phyloP scores from a whole-genome alignment of 2,329 filamentous ascomycete genomes.

The Fonsecaea pedrosoi region DNA sequence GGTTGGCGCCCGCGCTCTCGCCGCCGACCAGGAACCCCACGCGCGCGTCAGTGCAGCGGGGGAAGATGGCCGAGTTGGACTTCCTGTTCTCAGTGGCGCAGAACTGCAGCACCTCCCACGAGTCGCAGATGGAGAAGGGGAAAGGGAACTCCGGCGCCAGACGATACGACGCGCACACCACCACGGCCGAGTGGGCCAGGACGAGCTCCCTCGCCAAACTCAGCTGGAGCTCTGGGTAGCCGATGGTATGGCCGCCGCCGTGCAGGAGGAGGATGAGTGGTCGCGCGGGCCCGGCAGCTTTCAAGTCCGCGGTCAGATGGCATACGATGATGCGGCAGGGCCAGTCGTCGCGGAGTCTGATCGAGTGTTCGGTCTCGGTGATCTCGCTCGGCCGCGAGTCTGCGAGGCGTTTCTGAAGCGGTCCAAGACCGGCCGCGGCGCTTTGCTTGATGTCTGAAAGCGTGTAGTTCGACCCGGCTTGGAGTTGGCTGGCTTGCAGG shows the following conservation, averaged over 20 bases:
- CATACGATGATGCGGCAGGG: slow-evolving; percentile 28
- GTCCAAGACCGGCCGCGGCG: slow-evolving; percentile 7
- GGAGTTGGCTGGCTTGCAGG: slow-evolving; percentile 19
- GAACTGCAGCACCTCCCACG: slow-evolving; percentile 57
- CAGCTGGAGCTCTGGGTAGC: slow-evolving; percentile 38
- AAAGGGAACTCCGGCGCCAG: slow-evolving; percentile 58
- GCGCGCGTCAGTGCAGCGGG: slow-evolving; percentile 49
- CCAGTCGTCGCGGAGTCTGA: slow-evolving; percentile 28
- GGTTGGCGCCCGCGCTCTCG: slow-evolving; percentile 55
- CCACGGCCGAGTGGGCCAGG: slow-evolving; percentile 37
- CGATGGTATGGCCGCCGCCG: slow-evolving; percentile 41
- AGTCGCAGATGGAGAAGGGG: slow-evolving; percentile 53
- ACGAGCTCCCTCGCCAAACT: slow-evolving; percentile 36
- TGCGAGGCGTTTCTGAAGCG: slow-evolving; percentile 16
- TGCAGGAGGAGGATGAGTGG: slow-evolving; percentile 41
- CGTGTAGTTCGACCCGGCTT: slow-evolving; percentile 22
- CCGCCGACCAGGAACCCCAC: slow-evolving; percentile 59
- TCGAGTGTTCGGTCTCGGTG: slow-evolving; percentile 26
- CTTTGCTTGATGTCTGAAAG: slow-evolving; percentile 26
- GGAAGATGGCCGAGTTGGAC: slow-evolving; percentile 44
- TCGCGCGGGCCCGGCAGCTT: slow-evolving; percentile 9
- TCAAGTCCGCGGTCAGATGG: slow-evolving; percentile 17
- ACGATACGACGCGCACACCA: slow-evolving; percentile 42
- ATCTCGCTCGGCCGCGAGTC: slow-evolving; percentile 24
- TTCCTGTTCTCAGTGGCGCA: slow-evolving; percentile 40